Percentiles rank a stretch among this genome's conserved stretches.
Evolutionary conservation across 805 yeast genomes (phyloP).

Genomic region (Schwanniomyces polymorphus): DNA sequence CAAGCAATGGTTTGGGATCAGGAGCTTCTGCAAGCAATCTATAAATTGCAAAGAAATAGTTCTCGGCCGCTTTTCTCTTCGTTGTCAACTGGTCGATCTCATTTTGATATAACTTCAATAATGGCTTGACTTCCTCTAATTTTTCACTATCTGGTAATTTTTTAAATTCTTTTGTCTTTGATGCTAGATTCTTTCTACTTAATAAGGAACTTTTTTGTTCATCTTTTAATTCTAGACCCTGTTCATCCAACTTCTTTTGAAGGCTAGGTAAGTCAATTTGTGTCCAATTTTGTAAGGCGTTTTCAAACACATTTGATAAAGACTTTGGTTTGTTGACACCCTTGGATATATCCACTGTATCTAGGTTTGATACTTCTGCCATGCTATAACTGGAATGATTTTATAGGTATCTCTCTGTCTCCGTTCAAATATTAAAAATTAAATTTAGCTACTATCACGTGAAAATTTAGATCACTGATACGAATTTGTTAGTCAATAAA

Average conservation of each 20-base stretch:
- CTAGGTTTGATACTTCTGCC: slow-evolving; percentile 1
- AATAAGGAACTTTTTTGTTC: slow-evolving; percentile 67
- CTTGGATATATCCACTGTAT: background rate
- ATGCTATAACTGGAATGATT: background rate
- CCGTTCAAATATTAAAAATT: background rate
- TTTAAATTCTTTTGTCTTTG: slow-evolving; percentile 82
- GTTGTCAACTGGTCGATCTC: slow-evolving; percentile 84
- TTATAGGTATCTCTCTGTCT: background rate
- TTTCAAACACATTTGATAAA: slow-evolving; percentile 36
- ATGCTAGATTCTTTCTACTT: slow-evolving; percentile 74
- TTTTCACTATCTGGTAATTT: slow-evolving; percentile 69
- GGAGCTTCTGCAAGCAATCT: slow-evolving; percentile 84
- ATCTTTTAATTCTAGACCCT: slow-evolving; percentile 70
- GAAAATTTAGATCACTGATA: background rate
- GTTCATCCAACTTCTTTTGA: slow-evolving; percentile 72
- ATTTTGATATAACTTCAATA: slow-evolving; percentile 77
- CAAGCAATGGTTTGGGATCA: slow-evolving; percentile 83
- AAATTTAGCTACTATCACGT: background rate
- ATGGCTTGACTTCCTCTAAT: slow-evolving; percentile 59
- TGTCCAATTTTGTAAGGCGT: slow-evolving; percentile 74
- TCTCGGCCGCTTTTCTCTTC: slow-evolving; percentile 73
- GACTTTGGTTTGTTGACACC: background rate
- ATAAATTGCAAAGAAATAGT: slow-evolving; percentile 71
- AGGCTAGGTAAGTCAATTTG: slow-evolving; percentile 67
- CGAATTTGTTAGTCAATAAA: background rate